Evolutionary conservation across 1,284 basidiomycete genomes (phyloP).

Genomic region (Vanrija pseudolonga): DNA sequence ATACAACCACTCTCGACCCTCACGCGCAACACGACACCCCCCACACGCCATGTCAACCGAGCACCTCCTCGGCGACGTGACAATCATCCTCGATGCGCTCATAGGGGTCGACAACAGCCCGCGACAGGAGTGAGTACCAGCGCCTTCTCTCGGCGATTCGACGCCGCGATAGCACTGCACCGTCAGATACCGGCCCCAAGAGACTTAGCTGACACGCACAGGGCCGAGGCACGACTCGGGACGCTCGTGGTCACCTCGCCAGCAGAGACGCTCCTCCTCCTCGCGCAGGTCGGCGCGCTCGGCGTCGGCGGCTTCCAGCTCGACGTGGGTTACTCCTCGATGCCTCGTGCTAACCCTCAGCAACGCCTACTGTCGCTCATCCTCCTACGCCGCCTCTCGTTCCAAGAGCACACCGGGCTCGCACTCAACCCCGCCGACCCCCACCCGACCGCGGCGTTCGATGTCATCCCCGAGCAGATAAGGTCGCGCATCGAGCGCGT

Average conservation of each 20-base stretch:
- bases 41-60: constrained; percentile 33
- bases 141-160: neutral
- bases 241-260: constrained; percentile 26
- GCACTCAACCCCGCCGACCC: constrained; percentile 28
- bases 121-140: constrained; percentile 30
- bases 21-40: neutral
- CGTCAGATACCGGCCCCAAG: neutral
- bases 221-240: constrained; percentile 37
- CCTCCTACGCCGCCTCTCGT: constrained; percentile 36
- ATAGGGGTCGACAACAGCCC: constrained; percentile 29
- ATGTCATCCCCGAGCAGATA: constrained; percentile 33
- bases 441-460: constrained; percentile 33
- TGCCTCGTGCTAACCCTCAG: constrained; percentile 14
- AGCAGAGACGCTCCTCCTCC: constrained; percentile 31
- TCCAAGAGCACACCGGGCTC: constrained; percentile 28
- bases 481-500: constrained; percentile 37
- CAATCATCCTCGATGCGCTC: constrained; percentile 34
- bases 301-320: constrained; percentile 46
- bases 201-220: constrained; percentile 6
- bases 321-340: constrained; percentile 28
- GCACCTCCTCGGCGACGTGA: constrained; percentile 40
- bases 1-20: too few species aligned
- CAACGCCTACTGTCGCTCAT: constrained; percentile 39
- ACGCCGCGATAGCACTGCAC: neutral
- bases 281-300: constrained; percentile 43